Conservation (phyloP, 805 yeast species). For the Martiniozyma abietophila region DNA sequence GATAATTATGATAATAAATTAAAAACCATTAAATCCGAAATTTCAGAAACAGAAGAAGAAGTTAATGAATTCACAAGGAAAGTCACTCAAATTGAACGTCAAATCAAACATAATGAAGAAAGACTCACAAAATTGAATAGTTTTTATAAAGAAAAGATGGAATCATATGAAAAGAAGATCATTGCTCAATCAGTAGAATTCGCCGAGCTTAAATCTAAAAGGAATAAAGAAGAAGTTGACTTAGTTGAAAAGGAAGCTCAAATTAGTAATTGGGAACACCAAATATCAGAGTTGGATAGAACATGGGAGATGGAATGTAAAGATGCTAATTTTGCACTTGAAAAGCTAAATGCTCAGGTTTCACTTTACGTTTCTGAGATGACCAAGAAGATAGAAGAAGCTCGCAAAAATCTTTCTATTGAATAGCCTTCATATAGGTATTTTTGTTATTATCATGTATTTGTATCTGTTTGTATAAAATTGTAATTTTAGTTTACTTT, state of each 20-base stretch:
- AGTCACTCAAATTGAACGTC: slow-evolving; percentile 38
- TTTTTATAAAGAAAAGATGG: slow-evolving; percentile 38
- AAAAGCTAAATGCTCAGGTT: slow-evolving; percentile 46
- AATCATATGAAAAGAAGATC: slow-evolving; percentile 33
- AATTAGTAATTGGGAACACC: slow-evolving; percentile 30
- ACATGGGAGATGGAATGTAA: slow-evolving; percentile 45
- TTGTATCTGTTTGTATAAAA: too few species aligned
- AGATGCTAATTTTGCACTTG: slow-evolving; percentile 43
- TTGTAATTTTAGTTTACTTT: too few species aligned
- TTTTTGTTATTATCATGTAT: not conserved
- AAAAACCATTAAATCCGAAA: slow-evolving; percentile 26
- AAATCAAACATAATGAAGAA: slow-evolving; percentile 39
- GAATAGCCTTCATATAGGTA: too few species aligned
- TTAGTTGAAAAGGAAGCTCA: slow-evolving; percentile 38
- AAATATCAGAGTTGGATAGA: slow-evolving; percentile 29
- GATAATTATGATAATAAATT: slow-evolving; percentile 23
- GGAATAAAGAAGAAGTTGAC: slow-evolving; percentile 39
- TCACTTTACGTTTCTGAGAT: slow-evolving; percentile 44
- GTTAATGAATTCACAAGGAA: slow-evolving; percentile 34
- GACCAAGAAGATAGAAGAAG: slow-evolving; percentile 26
- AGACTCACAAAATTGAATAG: slow-evolving; percentile 34
- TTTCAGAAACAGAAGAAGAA: slow-evolving; percentile 31
- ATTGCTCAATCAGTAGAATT: slow-evolving; percentile 36
- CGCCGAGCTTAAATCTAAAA: slow-evolving; percentile 38
- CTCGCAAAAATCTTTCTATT: too few species aligned